Conservation (phyloP, 106 monocot genomes). For the Vanilla planifolia region DNA sequence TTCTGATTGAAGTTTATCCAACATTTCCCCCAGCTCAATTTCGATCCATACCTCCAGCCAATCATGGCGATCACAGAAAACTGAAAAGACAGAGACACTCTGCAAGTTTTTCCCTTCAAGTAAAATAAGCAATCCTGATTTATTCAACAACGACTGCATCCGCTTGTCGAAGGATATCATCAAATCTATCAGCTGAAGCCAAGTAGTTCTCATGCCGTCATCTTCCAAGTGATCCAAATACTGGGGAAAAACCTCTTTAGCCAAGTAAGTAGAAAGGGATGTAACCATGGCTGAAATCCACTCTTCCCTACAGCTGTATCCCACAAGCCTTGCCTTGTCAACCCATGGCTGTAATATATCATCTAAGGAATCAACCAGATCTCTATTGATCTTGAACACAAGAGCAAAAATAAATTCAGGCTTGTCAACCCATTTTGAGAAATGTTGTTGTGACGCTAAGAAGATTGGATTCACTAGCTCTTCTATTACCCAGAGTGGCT, state of each 20-base stretch:
- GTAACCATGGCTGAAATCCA: conserved; percentile 83
- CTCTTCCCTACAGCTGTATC: conserved; percentile 96
- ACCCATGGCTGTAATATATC: conserved; percentile 88
- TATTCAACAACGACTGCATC: conserved; percentile 49
- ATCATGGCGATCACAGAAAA: conserved; percentile 85
- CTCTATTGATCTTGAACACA: conserved; percentile 71
- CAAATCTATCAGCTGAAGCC: conserved; percentile 76
- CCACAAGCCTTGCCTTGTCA: conserved; percentile 77
- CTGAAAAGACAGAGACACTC: conserved; percentile 57
- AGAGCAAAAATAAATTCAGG: conserved; percentile 93
- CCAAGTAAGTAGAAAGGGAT: conserved; percentile 59
- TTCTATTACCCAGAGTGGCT: conserved; percentile 94
- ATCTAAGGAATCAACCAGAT: conserved; percentile 88
- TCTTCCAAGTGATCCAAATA: conserved; percentile 52
- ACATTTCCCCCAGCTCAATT: conserved; percentile 55
- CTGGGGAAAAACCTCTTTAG: conserved; percentile 73
- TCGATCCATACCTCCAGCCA: conserved; percentile 89
- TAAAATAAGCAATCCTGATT: conserved; percentile 53
- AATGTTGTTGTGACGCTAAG: conserved; percentile 54
- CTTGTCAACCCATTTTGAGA: conserved; percentile 83
- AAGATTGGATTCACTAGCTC: conserved; percentile 80
- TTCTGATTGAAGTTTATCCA: conserved; percentile 53
- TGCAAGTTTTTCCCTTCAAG: conserved; percentile 61
- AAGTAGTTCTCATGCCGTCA: conserved; percentile 32
- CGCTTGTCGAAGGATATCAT: conserved; percentile 94